phyloP scores from a whole-genome alignment of 108 stramenopile species.

The Mayamaea pseudoterrestris region DNA sequence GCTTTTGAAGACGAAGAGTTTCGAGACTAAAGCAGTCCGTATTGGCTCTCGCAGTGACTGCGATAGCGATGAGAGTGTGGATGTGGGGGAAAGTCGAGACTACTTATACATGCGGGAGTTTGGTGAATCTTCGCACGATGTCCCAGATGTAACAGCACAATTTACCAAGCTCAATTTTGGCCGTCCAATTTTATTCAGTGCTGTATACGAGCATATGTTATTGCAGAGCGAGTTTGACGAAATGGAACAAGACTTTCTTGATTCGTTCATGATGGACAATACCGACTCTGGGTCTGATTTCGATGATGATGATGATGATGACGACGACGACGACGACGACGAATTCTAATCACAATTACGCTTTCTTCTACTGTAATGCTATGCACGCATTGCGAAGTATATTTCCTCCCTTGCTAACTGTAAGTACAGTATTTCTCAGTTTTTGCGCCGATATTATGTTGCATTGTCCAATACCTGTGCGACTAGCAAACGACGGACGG shows the following conservation, averaged over 20 bases:
- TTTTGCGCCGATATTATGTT: neutral
- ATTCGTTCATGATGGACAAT: neutral
- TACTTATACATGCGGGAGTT: neutral
- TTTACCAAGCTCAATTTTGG: neutral
- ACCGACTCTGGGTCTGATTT: neutral
- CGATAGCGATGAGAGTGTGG: neutral
- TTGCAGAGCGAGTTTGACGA: slow-evolving; percentile 1
- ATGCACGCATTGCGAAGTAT: neutral
- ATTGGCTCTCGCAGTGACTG: neutral
- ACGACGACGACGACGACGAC: neutral
- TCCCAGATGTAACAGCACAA: slow-evolving; percentile 3
- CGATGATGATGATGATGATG: slow-evolving; percentile 4
- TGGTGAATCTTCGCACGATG: neutral
- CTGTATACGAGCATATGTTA: neutral
- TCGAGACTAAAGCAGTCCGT: no score
- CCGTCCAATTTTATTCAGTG: neutral
- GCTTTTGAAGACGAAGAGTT: neutral
- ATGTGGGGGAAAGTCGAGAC: neutral
- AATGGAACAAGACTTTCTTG: neutral
- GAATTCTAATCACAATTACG: neutral
- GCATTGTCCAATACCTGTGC: neutral
- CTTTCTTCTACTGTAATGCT: neutral
- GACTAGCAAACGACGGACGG: no score
- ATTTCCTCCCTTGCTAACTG: neutral
- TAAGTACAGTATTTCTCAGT: neutral